Evolutionary conservation across 768 basidiomycete genomes (phyloP), one percentile per base, ranked within the genome.

Genomic region (Leccinum rimulosum): DNA sequence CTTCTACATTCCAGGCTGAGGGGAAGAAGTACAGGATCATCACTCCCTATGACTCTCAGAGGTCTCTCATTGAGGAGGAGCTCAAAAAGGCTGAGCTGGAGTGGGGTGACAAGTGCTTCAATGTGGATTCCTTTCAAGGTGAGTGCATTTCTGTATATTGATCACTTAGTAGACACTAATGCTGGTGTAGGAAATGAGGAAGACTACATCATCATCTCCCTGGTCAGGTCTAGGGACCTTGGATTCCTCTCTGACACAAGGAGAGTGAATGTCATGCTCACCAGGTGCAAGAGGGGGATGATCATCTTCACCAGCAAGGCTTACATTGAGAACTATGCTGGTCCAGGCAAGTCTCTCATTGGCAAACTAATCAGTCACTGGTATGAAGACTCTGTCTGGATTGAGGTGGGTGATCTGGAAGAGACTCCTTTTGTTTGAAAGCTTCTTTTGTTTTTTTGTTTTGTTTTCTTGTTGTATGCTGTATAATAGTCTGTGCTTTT

Each of bases 251-350:
- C 72, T 14, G 85, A 85, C 64, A 63, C 79, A 11, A 80, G 87
- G 31, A 80, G 92, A 17, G 86, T 88, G 55, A 93, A 94, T 85
- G 91, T 94, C 58, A 92, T 94, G 90, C 84, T 94, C 8, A 87
- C 85, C 51, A 83, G 92, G 38, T 91, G 87, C 79, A 87, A 88
- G 70, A 78, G 74, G 52, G 87, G 85, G 31, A 93, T 93, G 90
- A 84, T 85, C 58, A 87, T 93, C 64, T 76, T 87, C 52, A 79
- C 86, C 22, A 89, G 78, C 64, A 75, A 76, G 62, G 74, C 74
- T 17, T 93, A 93, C 67, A 75, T 93, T 43, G 63, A 67, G 19
- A 80, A 80, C 9, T 66, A 72, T 66, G 90, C 83, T 53, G 69
- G 67, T 62, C 89, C 83, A 49, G 59, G 19, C n/a, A 62, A 75